Evolutionary conservation across 2,329 filamentous ascomycete species (phyloP), one percentile per base, ranked within the genome.

Genomic region (Cercospora sesami): DNA sequence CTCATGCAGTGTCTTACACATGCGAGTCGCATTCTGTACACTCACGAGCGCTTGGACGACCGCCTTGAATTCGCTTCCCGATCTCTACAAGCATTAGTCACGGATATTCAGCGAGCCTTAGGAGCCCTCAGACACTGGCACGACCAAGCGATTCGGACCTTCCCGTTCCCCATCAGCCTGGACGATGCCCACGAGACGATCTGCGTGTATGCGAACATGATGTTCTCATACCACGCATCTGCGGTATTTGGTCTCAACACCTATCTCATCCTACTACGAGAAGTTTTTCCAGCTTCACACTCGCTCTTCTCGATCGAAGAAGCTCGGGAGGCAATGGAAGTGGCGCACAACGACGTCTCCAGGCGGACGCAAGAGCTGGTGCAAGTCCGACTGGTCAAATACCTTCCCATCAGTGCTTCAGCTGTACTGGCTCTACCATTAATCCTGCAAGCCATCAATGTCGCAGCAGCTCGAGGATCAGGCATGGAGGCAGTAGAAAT

Each of bases 161-260:
- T 71, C 30, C 71, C 71, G 1, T 71, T 73, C 23, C 71, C 71
- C 1, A 67, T 73, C 57, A 69, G 69, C 36, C 45, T 71, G 18
- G 71, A 72, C 57, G 71, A 73, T 26, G 66, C 69, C 1, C 69
- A 66, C 42, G 69, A 71, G 42, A 69, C 71, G 2, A 69, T 73
- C 23, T 71, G 67, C 42, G 66, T 73, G 6, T 73, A 71, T 28
- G 71, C 68, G 10, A 71, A 73, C 60, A 71, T 73, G 71, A 73
- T 73, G 69, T 73, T 73, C 63, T 71, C 68, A 10, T 71, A 73
- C 33, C 69, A 73, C 55, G 69, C 68, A 14, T 67, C 69, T 10
- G 69, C 69, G 12, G 63, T 72, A n/a, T 72, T 72, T 36, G 70
- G 68, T 16, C 65, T 72, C 51, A 71, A 71, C 39, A 71, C 68